Base-by-base conservation (phyloP, 371 early-diverging fungal species). In the Zancudomyces culisetae region DNA sequence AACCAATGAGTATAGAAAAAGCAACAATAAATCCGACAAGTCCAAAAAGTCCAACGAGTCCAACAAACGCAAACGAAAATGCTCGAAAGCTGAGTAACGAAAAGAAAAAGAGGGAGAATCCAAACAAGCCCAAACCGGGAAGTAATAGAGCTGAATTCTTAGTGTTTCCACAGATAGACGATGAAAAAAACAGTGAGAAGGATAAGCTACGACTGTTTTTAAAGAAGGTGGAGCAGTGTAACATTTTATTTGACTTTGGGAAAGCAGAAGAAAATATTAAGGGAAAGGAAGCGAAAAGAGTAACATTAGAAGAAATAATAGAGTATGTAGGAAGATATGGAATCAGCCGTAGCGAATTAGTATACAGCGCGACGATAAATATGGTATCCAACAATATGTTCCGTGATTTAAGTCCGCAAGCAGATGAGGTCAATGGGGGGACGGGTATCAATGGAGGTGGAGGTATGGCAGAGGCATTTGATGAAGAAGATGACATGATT, bases 401-500 rank as follows among this genome's bases (percentile, higher is more conserved):
- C 68, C 75, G 97, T 43, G 82, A 92, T 1, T 84, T 95, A 24
- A 89, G 95, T 0, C 94, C 97, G 2, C 89, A 85, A 61, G 79
- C 35, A 35, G 35, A 15, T 10, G 35, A 35, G 35, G 15, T 35
- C 15, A 6, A 10, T 6, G 15, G 15, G 10, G 35, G 35, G 15
- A 35, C 6, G 10, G 6, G 15, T 15, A 10, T 35, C 15, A 35
- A 10, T 35, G 35, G 35, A 35, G 35, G 83, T 27, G 85, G 87
- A 59, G 83, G 86, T 18, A 74, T 75, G 15, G 90, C 87, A 40
- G 94, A 93, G 55, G 90, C 87, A 0, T 94, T 85, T 60, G 98
- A 97, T 66, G 98, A 97, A 60, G 98, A 97, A 61, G 98, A 97
- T 62, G 98, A 97, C 63, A 94, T 94, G 1, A 84, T 88, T 1